A percentile compares a stretch with the other conserved stretches of the same genome.
These are phyloP conservation scores for Apiospora sp. DNA, from an alignment of 2,329 filamentous ascomycete genomes.

Conservation along the genomic window DNA sequence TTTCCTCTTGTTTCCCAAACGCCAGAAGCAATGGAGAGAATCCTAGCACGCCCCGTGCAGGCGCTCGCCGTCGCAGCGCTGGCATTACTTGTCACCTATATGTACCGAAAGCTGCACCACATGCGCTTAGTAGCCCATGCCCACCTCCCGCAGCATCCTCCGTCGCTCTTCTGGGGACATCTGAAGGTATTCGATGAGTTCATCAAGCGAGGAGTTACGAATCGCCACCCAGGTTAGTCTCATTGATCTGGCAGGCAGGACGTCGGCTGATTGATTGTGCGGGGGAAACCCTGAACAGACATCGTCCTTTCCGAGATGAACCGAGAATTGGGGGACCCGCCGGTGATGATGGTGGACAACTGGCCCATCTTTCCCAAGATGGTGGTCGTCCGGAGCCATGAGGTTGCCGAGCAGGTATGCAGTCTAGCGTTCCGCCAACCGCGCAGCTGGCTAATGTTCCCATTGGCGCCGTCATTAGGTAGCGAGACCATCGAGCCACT, in stretches of 20 bases:
- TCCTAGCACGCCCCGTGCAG: background rate
- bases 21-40: background rate
- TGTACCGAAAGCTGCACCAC: background rate
- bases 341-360: background rate
- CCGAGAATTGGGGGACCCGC: background rate
- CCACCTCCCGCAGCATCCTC: background rate
- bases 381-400: background rate
- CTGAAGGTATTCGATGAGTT: background rate
- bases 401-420: background rate
- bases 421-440: background rate
- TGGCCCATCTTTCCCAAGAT: background rate
- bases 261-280: background rate
- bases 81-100: background rate
- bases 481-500: background rate
- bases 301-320: background rate
- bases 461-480: background rate
- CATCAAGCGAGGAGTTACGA: background rate
- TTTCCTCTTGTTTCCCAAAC: background rate
- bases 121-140: background rate
- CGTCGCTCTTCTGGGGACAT: background rate
- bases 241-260: background rate
- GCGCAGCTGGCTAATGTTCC: background rate
- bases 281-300: background rate
- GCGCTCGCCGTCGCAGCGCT: background rate
- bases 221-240: background rate